Evolutionary conservation across 257 asterid species (phyloP).

Genomic region (Fraxinus americana): DNA sequence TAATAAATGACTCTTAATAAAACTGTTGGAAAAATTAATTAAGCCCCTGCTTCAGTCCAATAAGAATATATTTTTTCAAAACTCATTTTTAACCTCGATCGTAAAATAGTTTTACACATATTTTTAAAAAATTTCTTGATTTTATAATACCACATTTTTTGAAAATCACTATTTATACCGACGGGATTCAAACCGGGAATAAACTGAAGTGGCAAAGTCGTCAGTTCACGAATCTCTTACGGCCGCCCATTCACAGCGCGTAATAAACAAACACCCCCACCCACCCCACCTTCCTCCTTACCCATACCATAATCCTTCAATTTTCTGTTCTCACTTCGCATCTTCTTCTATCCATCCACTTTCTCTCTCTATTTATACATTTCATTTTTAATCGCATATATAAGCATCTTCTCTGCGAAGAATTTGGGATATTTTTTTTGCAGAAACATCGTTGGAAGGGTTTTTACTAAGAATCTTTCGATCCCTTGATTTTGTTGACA

Average conservation of each 20-base stretch:
- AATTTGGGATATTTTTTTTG: not conserved
- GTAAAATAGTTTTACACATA: too few relatives aligned
- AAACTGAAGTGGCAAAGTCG: not conserved
- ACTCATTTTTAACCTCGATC: too few relatives aligned
- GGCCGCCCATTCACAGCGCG: not conserved
- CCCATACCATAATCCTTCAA: not conserved
- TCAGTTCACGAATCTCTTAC: not conserved
- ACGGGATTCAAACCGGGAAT: too few relatives aligned
- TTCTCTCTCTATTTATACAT: not conserved
- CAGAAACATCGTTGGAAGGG: constrained; percentile 18
- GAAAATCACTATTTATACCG: too few relatives aligned
- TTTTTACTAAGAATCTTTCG: not conserved
- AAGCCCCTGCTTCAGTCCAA: too few relatives aligned
- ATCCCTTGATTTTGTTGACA: constrained; percentile 28
- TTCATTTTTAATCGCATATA: not conserved
- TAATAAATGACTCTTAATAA: too few relatives aligned
- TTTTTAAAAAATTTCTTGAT: too few relatives aligned
- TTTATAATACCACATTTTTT: too few relatives aligned
- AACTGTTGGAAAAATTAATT: too few relatives aligned
- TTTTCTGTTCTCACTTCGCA: not conserved
- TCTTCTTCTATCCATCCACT: constrained; percentile 5
- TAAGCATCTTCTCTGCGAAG: constrained; percentile 1
- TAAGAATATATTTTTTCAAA: too few relatives aligned
- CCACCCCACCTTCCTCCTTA: too few relatives aligned
- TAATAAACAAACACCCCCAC: not conserved